Conservation (phyloP, 495 filamentous ascomycete species). For the Talaromyces trachyspermus region DNA sequence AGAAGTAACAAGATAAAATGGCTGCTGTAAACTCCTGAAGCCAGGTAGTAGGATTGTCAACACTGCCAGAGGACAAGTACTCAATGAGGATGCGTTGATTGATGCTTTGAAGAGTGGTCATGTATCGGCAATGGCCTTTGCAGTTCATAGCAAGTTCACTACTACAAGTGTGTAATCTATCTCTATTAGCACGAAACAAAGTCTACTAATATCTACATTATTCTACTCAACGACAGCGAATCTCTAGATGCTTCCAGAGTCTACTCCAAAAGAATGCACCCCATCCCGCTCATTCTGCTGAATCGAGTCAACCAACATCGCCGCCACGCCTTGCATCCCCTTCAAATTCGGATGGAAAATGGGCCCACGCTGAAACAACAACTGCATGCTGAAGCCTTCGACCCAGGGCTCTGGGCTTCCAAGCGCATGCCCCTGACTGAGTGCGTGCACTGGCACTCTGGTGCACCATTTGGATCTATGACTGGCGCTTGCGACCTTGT, state of each 20-base stretch:
- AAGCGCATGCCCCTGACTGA: constrained; percentile 27
- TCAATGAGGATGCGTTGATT: constrained; percentile 61
- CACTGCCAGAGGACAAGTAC: constrained; percentile 53
- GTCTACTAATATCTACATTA: too few relatives aligned
- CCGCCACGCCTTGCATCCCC: constrained; percentile 28
- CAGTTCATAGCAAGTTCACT: too few relatives aligned
- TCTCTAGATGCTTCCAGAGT: too few relatives aligned
- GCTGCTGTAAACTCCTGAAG: constrained; percentile 42
- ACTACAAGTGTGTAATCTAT: too few relatives aligned
- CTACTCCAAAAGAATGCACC: too few relatives aligned
- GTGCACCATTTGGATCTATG: constrained; percentile 24
- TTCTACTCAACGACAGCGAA: too few relatives aligned
- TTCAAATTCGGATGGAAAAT: constrained; percentile 26
- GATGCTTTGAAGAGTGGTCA: constrained; percentile 47
- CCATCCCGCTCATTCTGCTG: too few relatives aligned
- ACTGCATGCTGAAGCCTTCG: constrained; percentile 20
- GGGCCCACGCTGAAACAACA: constrained; percentile 9
- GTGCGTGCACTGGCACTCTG: constrained; percentile 14
- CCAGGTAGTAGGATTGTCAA: constrained; percentile 55
- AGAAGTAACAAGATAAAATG: too few relatives aligned
- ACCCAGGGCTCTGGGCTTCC: constrained; percentile 32
- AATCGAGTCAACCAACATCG: constrained; percentile 19
- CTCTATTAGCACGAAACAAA: too few relatives aligned
- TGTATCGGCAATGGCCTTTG: too few relatives aligned
- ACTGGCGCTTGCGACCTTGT: constrained; percentile 17